Evolutionary conservation across 2,329 filamentous ascomycete genomes (phyloP), one percentile per base, ranked within the genome.

Genomic region (Aspergillus versicolor): DNA sequence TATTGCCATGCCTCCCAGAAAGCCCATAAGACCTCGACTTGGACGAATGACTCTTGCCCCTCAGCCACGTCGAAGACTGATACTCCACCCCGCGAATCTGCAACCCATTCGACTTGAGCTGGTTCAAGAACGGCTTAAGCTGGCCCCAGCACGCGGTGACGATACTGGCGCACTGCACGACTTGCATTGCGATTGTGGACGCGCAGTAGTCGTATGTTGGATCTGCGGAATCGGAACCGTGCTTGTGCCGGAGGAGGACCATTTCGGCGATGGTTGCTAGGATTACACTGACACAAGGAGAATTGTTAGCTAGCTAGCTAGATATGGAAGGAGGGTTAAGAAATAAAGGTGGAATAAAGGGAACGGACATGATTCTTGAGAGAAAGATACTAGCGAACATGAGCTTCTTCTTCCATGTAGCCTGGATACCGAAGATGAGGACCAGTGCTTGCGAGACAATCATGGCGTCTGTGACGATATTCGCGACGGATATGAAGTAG

Each of bases 81-180:
- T 37, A 49, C 34, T 57, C 47, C 11, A 49, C 57, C 0, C 58
- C 56, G n/a, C 52, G 46, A 12, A 66, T 52, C 8, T 47, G 56
- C 45, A 64, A 54, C 8, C 60, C 61, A 37, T 60, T 63, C 8
- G 61, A 64, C 32, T 59, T 57, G 46, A 65, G 52, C 54, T 59
- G 63, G 13, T 58, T 59, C 15, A 67, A 52, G 52, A 66, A 67
- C 8, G 63, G 65, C 17, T 58, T 66, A 4, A 67, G 45, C 44
- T 66, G 63, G 11, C 56, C 58, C 63, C 62, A 67, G 50, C 60
- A 65, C 21, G 65, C 65, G 0, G 65, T 65, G 32, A 67, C 58
- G 15, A 68, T 68, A 47, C 65, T 66, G 3, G 63, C 44, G 24
- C 60, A 65, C 41, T 68, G 65, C 11, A 61, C 56, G 2, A 61